Percentiles rank a stretch among this genome's conserved stretches.
Evolutionary conservation across 768 basidiomycete genomes (phyloP).

Genomic region (Chalciporus sphaerocephalus): DNA sequence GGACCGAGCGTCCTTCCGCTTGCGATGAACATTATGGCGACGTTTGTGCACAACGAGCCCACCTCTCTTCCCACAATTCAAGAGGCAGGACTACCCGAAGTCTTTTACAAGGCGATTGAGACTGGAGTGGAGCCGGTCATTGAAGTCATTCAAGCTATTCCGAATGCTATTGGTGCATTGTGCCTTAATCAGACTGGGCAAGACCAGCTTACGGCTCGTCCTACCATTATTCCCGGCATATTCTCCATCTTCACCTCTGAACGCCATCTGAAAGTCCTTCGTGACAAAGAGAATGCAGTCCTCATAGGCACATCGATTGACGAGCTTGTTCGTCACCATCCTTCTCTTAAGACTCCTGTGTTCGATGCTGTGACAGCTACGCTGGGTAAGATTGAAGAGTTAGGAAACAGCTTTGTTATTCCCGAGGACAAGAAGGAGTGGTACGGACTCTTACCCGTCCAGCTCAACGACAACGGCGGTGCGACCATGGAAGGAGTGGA

Average conservation of each 20-base stretch:
- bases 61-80: conserved; percentile 91
- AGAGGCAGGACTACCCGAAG: conserved; percentile 83
- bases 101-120: conserved; percentile 85
- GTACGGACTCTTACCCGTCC: conserved; percentile 52
- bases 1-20: conserved; percentile 83
- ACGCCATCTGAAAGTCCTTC: conserved; percentile 73
- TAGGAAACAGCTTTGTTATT: conserved; percentile 57
- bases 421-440: conserved; percentile 59
- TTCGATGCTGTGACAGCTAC: conserved; percentile 73
- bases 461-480: conserved; percentile 14
- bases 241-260: conserved; percentile 86
- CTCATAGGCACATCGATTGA: conserved; percentile 88
- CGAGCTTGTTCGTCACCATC: conserved; percentile 95
- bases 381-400: conserved; percentile 66
- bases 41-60: conserved; percentile 98
- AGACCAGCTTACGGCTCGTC: conserved; percentile 69
- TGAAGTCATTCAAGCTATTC: conserved; percentile 90
- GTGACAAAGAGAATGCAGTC: conserved; percentile 91
- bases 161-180: conserved; percentile 92
- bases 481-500: conserved; percentile 52
- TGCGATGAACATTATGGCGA: conserved; percentile 91
- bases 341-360: conserved; percentile 72
- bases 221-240: conserved; percentile 78
- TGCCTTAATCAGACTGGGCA: conserved; percentile 92
- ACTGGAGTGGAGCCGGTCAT: conserved; percentile 79